Conservation (phyloP, 1,139 yeast species). For the Maudiozyma humilis region DNA sequence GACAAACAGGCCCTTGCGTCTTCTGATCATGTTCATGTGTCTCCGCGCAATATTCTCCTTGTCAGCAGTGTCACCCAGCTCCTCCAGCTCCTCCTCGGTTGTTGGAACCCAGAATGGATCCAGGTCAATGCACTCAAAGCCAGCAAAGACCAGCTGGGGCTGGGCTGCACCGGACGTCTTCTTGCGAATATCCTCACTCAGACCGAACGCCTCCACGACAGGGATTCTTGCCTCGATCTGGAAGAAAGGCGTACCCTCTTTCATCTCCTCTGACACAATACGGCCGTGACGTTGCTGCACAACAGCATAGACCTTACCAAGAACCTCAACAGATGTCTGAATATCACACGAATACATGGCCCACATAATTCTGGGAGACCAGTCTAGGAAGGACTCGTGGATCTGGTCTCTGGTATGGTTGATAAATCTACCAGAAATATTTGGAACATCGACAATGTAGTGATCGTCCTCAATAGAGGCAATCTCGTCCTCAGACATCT, state of each 20-base stretch:
- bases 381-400: constrained; percentile 58
- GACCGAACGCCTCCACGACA: constrained; percentile 93
- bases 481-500: constrained; percentile 34
- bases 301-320: constrained; percentile 93
- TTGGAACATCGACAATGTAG: constrained; percentile 27
- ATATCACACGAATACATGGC: constrained; percentile 94
- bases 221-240: constrained; percentile 80
- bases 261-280: constrained; percentile 86
- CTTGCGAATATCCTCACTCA: constrained; percentile 89
- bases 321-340: constrained; percentile 88
- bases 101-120: constrained; percentile 99
- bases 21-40: constrained; percentile 75
- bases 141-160: constrained; percentile 87
- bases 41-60: constrained; percentile 81
- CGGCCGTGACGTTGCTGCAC: constrained; percentile 83
- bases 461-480: constrained; percentile 26
- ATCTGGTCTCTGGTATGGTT: constrained; percentile 67
- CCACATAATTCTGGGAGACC: constrained; percentile 83
- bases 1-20: constrained; percentile 81
- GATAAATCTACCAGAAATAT: constrained; percentile 62
- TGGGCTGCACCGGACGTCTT: constrained; percentile 95
- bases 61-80: constrained; percentile 87
- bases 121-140: constrained; percentile 75
- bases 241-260: constrained; percentile 96
- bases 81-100: constrained; percentile 92